A percentile compares a stretch with the other conserved stretches of the same genome.
phyloP scores from a whole-genome alignment of 495 filamentous ascomycete genomes.

The Penicillium canescens region DNA sequence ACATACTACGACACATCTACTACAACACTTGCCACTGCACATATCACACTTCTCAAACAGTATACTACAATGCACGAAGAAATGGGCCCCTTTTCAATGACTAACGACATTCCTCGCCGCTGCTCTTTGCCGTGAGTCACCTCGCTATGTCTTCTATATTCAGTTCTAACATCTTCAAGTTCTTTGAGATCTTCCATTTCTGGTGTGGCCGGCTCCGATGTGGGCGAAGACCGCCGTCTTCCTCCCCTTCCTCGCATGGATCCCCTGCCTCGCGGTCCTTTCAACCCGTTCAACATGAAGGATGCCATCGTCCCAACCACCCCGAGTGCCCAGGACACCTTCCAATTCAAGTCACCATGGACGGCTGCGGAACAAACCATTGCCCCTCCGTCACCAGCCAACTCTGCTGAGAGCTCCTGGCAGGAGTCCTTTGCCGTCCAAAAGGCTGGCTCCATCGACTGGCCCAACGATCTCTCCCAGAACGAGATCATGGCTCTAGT shows the following conservation, averaged over 20 bases:
- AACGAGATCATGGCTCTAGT: conserved; percentile 40
- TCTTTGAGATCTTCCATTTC: conserved; percentile 22
- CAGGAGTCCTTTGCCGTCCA: conserved; percentile 38
- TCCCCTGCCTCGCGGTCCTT: conserved; percentile 44
- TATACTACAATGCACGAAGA: conserved; percentile 34
- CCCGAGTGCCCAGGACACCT: conserved; percentile 36
- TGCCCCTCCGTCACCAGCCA: conserved; percentile 44
- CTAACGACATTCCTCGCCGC: conserved; percentile 33
- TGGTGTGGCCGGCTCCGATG: conserved; percentile 17
- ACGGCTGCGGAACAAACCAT: conserved; percentile 32
- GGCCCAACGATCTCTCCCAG: conserved; percentile 37
- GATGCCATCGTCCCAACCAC: conserved; percentile 36
- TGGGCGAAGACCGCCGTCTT: conserved; percentile 40
- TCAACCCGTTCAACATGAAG: conserved; percentile 39
- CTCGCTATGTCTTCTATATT: neutral
- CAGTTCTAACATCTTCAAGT: conserved; percentile 8
- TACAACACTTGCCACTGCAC: conserved; percentile 17
- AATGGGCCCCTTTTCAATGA: conserved; percentile 24
- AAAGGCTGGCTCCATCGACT: conserved; percentile 30
- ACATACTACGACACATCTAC: conserved; percentile 2
- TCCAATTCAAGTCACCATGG: conserved; percentile 42
- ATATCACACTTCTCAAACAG: conserved; percentile 19
- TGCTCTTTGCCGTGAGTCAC: conserved; percentile 46
- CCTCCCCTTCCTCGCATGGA: conserved; percentile 45
- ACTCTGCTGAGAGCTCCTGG: conserved; percentile 45